Conservation (phyloP, 768 basidiomycete species). For the Mycena sanguinolenta region DNA sequence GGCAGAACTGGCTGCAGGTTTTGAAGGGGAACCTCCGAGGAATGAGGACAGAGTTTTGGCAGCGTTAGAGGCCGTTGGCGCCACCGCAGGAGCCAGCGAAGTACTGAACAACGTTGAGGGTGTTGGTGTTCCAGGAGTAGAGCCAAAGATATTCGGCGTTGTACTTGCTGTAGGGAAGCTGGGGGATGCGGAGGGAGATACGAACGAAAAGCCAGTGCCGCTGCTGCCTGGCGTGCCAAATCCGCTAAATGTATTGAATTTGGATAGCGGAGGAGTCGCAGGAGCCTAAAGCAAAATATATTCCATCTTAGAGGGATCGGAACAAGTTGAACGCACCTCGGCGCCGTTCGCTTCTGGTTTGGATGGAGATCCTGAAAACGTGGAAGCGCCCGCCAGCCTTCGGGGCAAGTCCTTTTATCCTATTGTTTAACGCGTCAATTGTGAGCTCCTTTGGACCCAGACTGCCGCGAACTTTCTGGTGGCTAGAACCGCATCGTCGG, state of each 20-base stretch:
- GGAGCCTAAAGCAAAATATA: slow-evolving; percentile 28
- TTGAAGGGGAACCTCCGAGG: slow-evolving; percentile 42
- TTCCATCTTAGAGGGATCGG: background rate
- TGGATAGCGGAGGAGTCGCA: slow-evolving; percentile 51
- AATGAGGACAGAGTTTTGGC: slow-evolving; percentile 68
- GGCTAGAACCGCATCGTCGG: slow-evolving; percentile 68
- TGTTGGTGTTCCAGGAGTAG: slow-evolving; percentile 29
- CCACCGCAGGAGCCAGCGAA: slow-evolving; percentile 43
- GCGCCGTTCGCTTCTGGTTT: slow-evolving; percentile 36
- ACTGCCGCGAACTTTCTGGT: slow-evolving; percentile 66
- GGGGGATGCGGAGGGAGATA: slow-evolving; percentile 45
- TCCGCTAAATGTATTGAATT: slow-evolving; percentile 66
- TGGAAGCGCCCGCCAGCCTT: slow-evolving; percentile 40
- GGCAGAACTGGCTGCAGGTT: slow-evolving; percentile 14
- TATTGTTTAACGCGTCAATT: slow-evolving; percentile 46
- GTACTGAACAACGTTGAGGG: slow-evolving; percentile 36
- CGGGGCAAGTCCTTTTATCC: slow-evolving; percentile 79
- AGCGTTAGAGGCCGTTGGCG: slow-evolving; percentile 57
- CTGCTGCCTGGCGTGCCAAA: slow-evolving; percentile 56
- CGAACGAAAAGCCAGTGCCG: slow-evolving; percentile 56
- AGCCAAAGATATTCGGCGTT: slow-evolving; percentile 26
- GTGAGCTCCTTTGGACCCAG: background rate
- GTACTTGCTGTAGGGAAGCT: slow-evolving; percentile 33
- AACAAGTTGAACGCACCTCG: slow-evolving; percentile 42
- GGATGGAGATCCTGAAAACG: slow-evolving; percentile 29